phyloP scores from a whole-genome alignment of 2,329 filamentous ascomycete genomes.

The Ophiostoma triangulosporum region DNA sequence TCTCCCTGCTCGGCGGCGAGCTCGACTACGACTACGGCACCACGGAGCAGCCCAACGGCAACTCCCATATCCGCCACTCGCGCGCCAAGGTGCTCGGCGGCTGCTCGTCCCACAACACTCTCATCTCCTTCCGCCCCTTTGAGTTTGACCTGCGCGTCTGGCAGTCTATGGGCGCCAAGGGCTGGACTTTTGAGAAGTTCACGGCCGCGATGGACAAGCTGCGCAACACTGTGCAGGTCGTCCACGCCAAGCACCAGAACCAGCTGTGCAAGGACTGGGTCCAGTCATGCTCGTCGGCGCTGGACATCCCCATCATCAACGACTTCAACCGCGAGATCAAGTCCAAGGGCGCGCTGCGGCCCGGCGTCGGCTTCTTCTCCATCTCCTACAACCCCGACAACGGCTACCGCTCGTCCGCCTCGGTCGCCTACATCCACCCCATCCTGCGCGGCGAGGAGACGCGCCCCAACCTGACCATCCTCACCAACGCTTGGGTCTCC shows the following conservation, averaged over 20 bases:
- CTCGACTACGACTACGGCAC: slow-evolving; percentile 87
- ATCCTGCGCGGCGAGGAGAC: slow-evolving; percentile 74
- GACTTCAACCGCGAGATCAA: slow-evolving; percentile 83
- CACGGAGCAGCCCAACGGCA: slow-evolving; percentile 75
- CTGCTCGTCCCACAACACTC: slow-evolving; percentile 86
- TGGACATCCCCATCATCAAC: slow-evolving; percentile 66
- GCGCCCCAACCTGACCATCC: slow-evolving; percentile 68
- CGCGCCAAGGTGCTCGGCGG: slow-evolving; percentile 85
- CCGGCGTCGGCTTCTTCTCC: slow-evolving; percentile 80
- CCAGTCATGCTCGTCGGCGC: slow-evolving; percentile 60
- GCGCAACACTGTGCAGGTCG: slow-evolving; percentile 80
- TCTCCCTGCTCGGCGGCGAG: slow-evolving; percentile 70
- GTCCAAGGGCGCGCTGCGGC: slow-evolving; percentile 54
- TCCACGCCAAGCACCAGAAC: slow-evolving; percentile 74
- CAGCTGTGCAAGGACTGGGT: slow-evolving; percentile 90
- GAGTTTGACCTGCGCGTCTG: slow-evolving; percentile 78
- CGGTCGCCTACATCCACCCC: slow-evolving; percentile 85
- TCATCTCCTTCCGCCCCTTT: slow-evolving; percentile 52
- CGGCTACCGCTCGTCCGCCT: slow-evolving; percentile 70
- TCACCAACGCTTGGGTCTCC: slow-evolving; percentile 81
- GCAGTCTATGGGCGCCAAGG: slow-evolving; percentile 67
- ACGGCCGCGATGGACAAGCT: slow-evolving; percentile 71
- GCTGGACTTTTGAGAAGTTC: slow-evolving; percentile 79
- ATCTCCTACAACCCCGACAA: slow-evolving; percentile 85
- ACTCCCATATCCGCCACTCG: slow-evolving; percentile 84